Base-by-base conservation (phyloP, 2,329 filamentous ascomycete genomes). In the Xylaria polymorpha region DNA sequence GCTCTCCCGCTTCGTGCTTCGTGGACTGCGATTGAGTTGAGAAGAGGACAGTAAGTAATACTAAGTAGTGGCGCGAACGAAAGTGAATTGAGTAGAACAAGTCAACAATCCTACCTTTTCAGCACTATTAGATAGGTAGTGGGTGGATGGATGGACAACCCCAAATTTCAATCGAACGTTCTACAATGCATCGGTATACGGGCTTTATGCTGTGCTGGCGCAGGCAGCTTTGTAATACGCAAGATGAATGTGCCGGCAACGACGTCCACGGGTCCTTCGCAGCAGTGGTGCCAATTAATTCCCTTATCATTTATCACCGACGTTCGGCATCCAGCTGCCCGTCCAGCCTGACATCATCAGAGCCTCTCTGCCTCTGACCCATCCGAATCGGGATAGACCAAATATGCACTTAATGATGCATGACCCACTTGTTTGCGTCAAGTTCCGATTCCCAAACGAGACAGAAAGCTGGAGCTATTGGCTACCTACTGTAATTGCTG, bases 151-250 rank as follows among this genome's bases (percentile, higher is more conserved):
- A 55, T 22, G 32, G 35, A 18, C 6, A 20, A 35, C 3, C 32
- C 12, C 25, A 14, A 58, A 10, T 44, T 41, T 50, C 39, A 18
- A 20, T 70, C 64, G 66, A 71, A 74, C 71, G 67, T 77, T 74
- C 71, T 77, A 72, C 74, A 74, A 73, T 69, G 53, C 68, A 39
- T 61, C 37, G 53, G 53, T 66, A 69, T 56, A 10, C 35, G 20
- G 32, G 3, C n/a, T 55, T 55, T 55, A 32, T 32, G 51, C 39
- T 8, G n/a, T 56, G 32, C n/a, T 39, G 53, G 53, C 50, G 46
- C 69, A 78, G 68, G 72, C 72, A 80, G 81, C 81, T 82, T 82
- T 81, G 81, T 82, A 82, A 82, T 82, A 78, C 80, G 77, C 78
- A 69, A 57, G 37, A 5, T 32, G 48, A 29, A 48, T 20, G 43